These are phyloP conservation scores for Onygena corvina DNA, from an alignment of 2,329 filamentous ascomycete genomes.

Conservation along the genomic window DNA sequence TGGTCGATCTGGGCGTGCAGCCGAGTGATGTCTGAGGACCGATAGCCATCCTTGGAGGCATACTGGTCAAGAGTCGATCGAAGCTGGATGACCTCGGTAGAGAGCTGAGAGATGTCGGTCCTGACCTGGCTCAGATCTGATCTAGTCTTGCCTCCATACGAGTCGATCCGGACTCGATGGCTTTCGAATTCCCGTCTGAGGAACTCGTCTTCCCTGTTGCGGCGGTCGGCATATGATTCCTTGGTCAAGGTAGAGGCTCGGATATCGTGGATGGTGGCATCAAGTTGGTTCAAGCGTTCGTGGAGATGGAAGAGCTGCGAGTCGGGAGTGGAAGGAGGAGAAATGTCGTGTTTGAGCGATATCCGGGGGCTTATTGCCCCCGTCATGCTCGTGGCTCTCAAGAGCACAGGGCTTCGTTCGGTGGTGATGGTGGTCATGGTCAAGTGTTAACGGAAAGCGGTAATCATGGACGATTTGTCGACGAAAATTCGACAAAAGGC, in stretches of 20 bases:
- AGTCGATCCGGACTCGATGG: slow-evolving; percentile 27
- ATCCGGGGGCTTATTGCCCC: slow-evolving; percentile 23
- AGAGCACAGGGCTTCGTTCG: slow-evolving; percentile 26
- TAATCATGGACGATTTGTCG: slow-evolving; percentile 2
- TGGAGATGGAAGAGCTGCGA: slow-evolving; percentile 27
- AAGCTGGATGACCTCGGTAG: slow-evolving; percentile 26
- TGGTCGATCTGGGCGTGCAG: slow-evolving; percentile 30
- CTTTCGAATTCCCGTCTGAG: slow-evolving; percentile 30
- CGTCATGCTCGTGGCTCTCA: slow-evolving; percentile 29
- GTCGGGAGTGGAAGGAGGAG: slow-evolving; percentile 26
- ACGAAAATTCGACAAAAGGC: not conserved
- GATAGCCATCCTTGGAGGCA: slow-evolving; percentile 25
- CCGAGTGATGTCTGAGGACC: slow-evolving; percentile 28
- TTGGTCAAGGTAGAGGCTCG: slow-evolving; percentile 29
- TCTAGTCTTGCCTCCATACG: slow-evolving; percentile 20
- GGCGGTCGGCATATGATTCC: slow-evolving; percentile 29
- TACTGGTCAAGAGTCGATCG: slow-evolving; percentile 25
- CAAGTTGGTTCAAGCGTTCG: slow-evolving; percentile 30
- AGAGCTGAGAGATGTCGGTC: slow-evolving; percentile 28
- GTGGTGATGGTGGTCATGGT: slow-evolving; percentile 19
- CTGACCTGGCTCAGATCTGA: slow-evolving; percentile 20
- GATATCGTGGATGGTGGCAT: slow-evolving; percentile 29
- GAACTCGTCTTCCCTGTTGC: slow-evolving; percentile 30
- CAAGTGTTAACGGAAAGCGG: not conserved
- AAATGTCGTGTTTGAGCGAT: slow-evolving; percentile 26